Percentiles rank a stretch among this genome's conserved stretches.
Evolutionary conservation across 306 rosid genomes (phyloP).

Genomic region (Vigna radiata): DNA sequence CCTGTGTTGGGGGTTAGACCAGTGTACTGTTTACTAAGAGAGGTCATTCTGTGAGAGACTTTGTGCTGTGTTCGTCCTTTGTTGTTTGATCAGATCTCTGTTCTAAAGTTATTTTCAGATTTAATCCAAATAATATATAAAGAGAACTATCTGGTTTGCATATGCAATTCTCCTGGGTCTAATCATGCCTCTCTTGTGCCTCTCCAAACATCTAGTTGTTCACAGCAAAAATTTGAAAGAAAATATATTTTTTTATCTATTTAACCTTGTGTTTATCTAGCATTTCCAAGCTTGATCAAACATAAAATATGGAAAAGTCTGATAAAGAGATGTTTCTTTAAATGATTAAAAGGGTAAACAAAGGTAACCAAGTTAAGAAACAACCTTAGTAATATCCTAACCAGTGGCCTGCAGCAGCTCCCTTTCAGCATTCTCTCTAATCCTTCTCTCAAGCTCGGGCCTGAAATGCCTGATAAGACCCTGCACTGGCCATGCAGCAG

Average conservation of each 20-base stretch:
- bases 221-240: conserved; percentile 36
- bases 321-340: conserved; percentile 16
- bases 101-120: background rate
- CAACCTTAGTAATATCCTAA: conserved; percentile 59
- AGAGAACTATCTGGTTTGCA: background rate
- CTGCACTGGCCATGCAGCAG: conserved; percentile 99
- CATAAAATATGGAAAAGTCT: conserved; percentile 28
- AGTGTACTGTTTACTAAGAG: background rate
- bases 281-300: conserved; percentile 24
- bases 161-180: background rate
- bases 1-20: background rate
- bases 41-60: background rate
- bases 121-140: background rate
- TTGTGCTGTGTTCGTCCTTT: background rate
- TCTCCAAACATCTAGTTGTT: conserved; percentile 21
- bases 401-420: conserved; percentile 90
- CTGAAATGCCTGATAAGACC: conserved; percentile 98
- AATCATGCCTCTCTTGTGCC: conserved; percentile 10
- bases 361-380: conserved; percentile 34
- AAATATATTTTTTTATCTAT: background rate
- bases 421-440: conserved; percentile 84
- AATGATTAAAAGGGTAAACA: conserved; percentile 22
- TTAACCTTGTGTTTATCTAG: background rate
- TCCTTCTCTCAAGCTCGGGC: conserved; percentile 99
- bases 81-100: background rate